Evolutionary conservation across 805 yeast genomes (phyloP), one percentile per base, ranked within the genome.

Genomic region (Metschnikowia aberdeeniae): DNA sequence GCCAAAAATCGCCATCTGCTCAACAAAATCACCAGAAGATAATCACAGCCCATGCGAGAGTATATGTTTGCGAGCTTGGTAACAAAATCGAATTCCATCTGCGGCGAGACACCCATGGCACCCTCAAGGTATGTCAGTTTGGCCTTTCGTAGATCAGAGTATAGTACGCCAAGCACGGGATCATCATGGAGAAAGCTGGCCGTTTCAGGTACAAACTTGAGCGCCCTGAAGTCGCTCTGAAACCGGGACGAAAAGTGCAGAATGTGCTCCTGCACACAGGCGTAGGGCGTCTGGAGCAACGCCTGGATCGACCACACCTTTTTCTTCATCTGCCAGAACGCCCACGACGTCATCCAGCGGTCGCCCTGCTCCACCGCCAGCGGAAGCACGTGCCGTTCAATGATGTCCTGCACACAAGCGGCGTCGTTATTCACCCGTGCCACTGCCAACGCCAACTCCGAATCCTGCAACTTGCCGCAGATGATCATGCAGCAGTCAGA

Each of bases 1-100:
- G 51, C 56, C 33, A 53, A 44, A 57, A 89, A 89, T 27, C 66
- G 66, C 97, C 97, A 90, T 48, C 77, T 79, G 39, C 70, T 71
- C 1, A 84, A 68, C 37, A 89, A 61, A 42, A 80, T 74, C 20
- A 86, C 58, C 0, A 89, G 81, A 34, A 92, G 62, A 48, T 81
- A 78, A 56, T 90, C 95, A 65, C 98, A 90, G 0, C 98, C 98
- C 96, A 90, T 88, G 46, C 95, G 72, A 12, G 80, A 73, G 57
- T 89, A 86, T 49, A 89, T 83, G 31, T 75, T 68, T 6, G 86
- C 74, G 6, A 83, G 84, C 50, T 81, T 78, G 10, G 78, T 56
- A 12, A 89, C 75, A 56, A 84, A 82, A 4, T 73, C 68, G 45
- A 77, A 79, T 56, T 92, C 97, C 34, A 63, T 64, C 3, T 50